Evolutionary conservation across 805 yeast genomes (phyloP), one percentile per base, ranked within the genome.

Genomic region (Candida pseudoglaebosa): DNA sequence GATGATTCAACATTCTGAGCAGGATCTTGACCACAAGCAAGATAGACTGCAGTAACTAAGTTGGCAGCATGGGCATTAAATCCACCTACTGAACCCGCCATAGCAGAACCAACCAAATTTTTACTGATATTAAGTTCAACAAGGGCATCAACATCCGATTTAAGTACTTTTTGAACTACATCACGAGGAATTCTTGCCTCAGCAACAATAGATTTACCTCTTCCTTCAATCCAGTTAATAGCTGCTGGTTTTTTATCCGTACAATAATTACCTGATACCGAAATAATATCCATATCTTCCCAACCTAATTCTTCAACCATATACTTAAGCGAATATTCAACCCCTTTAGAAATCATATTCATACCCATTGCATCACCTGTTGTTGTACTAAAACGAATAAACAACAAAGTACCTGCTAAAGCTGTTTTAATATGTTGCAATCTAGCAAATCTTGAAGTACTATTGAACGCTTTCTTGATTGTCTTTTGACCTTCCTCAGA

Each of bases 341-440:
- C 96, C 62, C 99, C 99, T 67, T 93, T 93, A 20, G 98, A 91
- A 45, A 93, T 93, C 99, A 93, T 93, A 62, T 93, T 93, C 99
- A 93, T 93, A 48, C 99, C 99, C 99, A 93, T 93, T 14, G 99
- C 99, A 70, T 93, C 99, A 63, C 99, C 99, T 14, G 99, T 93
- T 28, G 96, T 89, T n/a, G 99, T 95, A 60, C 90, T 80, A 72
- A 93, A 93, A 56, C 99, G 80, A 52, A 93, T 83, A 55, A 78
- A 93, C 52, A 93, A 71, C 50, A 84, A 71, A 35, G 84, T 84
- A 21, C 99, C 99, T 13, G 99, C 99, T 61, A 91, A 71, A 2
- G 98, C 95, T 13, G 97, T 88, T 62, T 88, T 85, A 48, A 91
- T 71, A 51, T 84, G 84, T 62, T 86, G 95, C 54, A 93, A 76